Percentiles rank a stretch among this genome's conserved stretches.
Conservation (phyloP, 2,329 filamentous ascomycete species). For the Epichloe coenophiala region DNA sequence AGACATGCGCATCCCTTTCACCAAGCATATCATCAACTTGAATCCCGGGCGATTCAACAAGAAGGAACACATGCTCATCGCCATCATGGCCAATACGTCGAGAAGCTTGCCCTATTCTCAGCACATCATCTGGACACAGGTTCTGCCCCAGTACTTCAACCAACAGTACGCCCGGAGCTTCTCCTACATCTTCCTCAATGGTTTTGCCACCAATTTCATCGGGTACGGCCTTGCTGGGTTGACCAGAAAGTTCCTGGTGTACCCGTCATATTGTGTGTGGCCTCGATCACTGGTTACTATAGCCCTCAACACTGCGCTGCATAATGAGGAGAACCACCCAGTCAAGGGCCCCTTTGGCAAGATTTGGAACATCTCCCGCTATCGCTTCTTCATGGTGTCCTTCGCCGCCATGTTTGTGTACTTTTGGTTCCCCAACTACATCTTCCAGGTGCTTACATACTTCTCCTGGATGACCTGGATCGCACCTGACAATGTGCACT, state of each 20-base stretch:
- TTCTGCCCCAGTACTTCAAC: slow-evolving; percentile 38
- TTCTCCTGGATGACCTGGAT: slow-evolving; percentile 45
- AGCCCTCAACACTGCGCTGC: slow-evolving; percentile 35
- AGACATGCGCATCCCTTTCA: slow-evolving; percentile 31
- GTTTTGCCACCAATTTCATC: slow-evolving; percentile 41
- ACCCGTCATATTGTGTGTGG: slow-evolving; percentile 40
- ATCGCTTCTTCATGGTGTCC: slow-evolving; percentile 31
- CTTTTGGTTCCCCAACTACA: slow-evolving; percentile 39
- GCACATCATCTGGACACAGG: slow-evolving; percentile 41
- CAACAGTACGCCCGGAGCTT: slow-evolving; percentile 38
- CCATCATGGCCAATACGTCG: slow-evolving; percentile 48
- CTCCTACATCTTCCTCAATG: slow-evolving; percentile 41
- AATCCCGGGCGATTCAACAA: slow-evolving; percentile 44
- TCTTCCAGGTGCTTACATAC: slow-evolving; percentile 32
- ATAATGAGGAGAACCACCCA: slow-evolving; percentile 23
- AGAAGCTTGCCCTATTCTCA: slow-evolving; percentile 40
- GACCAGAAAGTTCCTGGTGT: slow-evolving; percentile 35
- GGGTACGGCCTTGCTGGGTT: slow-evolving; percentile 42
- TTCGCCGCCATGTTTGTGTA: slow-evolving; percentile 36
- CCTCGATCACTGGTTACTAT: slow-evolving; percentile 36
- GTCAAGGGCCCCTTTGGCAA: slow-evolving; percentile 18
- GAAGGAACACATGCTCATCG: slow-evolving; percentile 49
- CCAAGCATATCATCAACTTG: slow-evolving; percentile 23
- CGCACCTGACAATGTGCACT: slow-evolving; percentile 25
- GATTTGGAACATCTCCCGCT: slow-evolving; percentile 27